Base-by-base conservation (phyloP, 805 yeast genomes). In the Cyberlindnera americana region DNA sequence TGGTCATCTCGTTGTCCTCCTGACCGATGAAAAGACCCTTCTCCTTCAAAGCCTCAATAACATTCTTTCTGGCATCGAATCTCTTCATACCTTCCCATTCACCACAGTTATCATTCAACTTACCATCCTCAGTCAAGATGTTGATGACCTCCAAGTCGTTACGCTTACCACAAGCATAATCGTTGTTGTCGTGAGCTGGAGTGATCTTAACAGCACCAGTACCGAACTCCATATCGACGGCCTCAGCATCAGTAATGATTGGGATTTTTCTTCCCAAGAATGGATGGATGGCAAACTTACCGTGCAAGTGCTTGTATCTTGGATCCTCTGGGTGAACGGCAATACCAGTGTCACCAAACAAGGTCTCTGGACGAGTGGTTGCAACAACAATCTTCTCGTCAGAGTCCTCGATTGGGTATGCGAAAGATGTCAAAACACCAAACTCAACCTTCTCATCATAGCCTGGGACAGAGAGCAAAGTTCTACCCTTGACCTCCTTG, bases 181-280 rank as follows among this genome's bases (percentile, higher is more conserved):
- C 99, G 75, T 93, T 93, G 57, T 81, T 84, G 68, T 93, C 99
- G 66, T 93, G 99, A 31, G 96, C 97, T 44, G 99, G 99, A 12
- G 99, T 93, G 62, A 93, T 93, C 69, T 93, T 93, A 47, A 93
- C 99, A 35, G 99, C 99, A 82, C 99, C 99, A 47, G 99, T 93
- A 75, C 99, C 99, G 54, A 93, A 93, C 64, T 86, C 95, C 98
- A 93, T 93, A 65, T 93, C 99, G 49, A 93, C 99, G 29, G 97
- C 93, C 66, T 87, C 95, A 28, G 81, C 61, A 62, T 93, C 99
- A 37, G 89, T 78, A 47, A 93, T 70, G 59, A 93, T 87, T 51
- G 99, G 99, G 38, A 93, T 65, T 59, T 78, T 72, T 62, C 88
- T 82, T 60, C 83, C 85, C 56, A 87, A 67, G 67, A 93, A 85